Evolutionary conservation across 768 basidiomycete species (phyloP).

Genomic region (Boletus sp.): DNA sequence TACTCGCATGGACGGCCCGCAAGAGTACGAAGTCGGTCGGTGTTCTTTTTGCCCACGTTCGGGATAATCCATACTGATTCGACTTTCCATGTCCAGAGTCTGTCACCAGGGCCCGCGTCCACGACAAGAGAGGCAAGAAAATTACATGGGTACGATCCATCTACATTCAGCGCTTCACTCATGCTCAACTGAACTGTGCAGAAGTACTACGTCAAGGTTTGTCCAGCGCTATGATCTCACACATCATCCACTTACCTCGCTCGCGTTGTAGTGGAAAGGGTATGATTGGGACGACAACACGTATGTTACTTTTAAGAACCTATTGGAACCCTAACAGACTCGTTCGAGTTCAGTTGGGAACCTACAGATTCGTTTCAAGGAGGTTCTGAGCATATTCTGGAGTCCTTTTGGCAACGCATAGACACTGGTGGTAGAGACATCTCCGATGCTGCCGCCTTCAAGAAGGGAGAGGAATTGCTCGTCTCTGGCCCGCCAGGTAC

Average conservation of each 20-base stretch:
- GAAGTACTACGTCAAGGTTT: slow-evolving; percentile 61
- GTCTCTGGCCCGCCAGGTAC: slow-evolving; percentile 62
- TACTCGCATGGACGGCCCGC: slow-evolving; percentile 36
- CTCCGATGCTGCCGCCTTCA: slow-evolving; percentile 48
- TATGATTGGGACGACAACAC: slow-evolving; percentile 55
- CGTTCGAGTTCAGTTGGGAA: slow-evolving; percentile 57
- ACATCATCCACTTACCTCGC: slow-evolving; percentile 1
- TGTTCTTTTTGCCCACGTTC: slow-evolving; percentile 5
- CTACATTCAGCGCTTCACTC: slow-evolving; percentile 3
- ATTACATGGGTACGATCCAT: slow-evolving; percentile 47
- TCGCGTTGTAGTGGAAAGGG: slow-evolving; percentile 54
- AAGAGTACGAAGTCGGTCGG: slow-evolving; percentile 71
- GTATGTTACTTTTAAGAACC: slow-evolving; percentile 37
- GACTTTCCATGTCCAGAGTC: slow-evolving; percentile 41
- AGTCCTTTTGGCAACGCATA: slow-evolving; percentile 38
- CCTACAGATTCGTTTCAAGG: slow-evolving; percentile 56
- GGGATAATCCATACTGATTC: background rate
- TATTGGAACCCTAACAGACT: slow-evolving; percentile 1
- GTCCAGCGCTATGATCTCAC: slow-evolving; percentile 14
- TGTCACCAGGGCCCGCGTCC: slow-evolving; percentile 51
- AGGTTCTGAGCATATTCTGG: slow-evolving; percentile 52
- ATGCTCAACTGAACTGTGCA: slow-evolving; percentile 27
- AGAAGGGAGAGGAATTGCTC: slow-evolving; percentile 51
- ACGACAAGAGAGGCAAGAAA: slow-evolving; percentile 43
- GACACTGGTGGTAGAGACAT: slow-evolving; percentile 43